A percentile compares a stretch with the other conserved stretches of the same genome.
Evolutionary conservation across 176 grass and related monocot genomes (phyloP).

Genomic region (Aegilops longissima): DNA sequence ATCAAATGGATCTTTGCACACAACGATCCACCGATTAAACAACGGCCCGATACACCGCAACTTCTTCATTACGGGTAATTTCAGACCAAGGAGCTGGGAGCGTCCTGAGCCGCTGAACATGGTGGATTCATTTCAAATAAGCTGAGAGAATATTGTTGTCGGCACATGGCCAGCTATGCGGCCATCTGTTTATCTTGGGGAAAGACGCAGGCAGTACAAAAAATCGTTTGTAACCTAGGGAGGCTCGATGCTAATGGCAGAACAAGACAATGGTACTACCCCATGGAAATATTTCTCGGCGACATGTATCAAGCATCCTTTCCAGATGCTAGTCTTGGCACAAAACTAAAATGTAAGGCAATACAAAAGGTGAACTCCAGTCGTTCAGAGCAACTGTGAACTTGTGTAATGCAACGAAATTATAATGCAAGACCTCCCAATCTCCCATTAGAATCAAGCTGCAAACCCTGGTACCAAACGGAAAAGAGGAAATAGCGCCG

Average conservation of each 20-base stretch:
- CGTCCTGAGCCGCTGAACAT: not conserved
- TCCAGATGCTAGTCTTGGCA: not conserved
- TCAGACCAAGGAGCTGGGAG: not conserved
- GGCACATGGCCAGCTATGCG: not conserved
- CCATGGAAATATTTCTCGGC: not conserved
- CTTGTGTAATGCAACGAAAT: not conserved
- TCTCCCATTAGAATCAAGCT: not conserved
- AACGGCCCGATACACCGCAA: not conserved
- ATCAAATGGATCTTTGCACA: constrained; percentile 19
- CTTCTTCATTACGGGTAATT: constrained; percentile 21
- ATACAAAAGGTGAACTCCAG: not conserved
- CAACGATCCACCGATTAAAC: constrained; percentile 14
- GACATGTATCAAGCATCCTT: not conserved
- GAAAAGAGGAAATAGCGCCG: not conserved
- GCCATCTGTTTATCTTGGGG: not conserved
- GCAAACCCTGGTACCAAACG: not conserved
- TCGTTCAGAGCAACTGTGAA: not conserved
- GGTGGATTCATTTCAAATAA: not conserved
- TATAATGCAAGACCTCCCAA: not conserved
- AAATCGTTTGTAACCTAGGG: not conserved
- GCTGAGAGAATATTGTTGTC: not conserved
- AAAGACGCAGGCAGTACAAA: not conserved
- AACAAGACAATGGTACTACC: not conserved
- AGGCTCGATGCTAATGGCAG: not conserved
- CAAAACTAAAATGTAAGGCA: not conserved